These are phyloP conservation scores for Picea engelmannii DNA, from an alignment of 83 land plant genomes.

Conservation along the genomic window DNA sequence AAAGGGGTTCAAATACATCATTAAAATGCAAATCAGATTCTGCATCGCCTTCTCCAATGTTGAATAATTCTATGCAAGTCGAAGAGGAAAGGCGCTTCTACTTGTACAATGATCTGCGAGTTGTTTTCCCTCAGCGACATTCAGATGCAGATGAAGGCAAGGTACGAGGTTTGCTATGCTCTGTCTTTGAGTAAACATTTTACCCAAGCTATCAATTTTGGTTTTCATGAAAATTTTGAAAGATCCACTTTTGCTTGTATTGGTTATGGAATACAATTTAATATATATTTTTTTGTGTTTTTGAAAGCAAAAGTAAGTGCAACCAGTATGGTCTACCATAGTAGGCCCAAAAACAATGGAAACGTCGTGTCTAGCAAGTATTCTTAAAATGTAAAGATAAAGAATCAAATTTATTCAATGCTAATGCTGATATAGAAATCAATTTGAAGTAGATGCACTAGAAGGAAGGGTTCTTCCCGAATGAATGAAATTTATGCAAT, in stretches of 20 bases:
- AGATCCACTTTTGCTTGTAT: not conserved
- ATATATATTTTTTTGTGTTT: not conserved
- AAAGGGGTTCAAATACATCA: constrained; percentile 33
- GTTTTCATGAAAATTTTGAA: not conserved
- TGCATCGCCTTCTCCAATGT: constrained; percentile 19
- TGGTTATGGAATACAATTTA: not conserved
- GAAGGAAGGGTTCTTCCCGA: not conserved
- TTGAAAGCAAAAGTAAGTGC: not conserved
- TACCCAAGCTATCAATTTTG: not conserved
- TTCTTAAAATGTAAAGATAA: not conserved
- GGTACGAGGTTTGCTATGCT: constrained; percentile 47
- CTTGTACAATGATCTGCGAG: constrained; percentile 86
- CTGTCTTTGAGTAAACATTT: not conserved
- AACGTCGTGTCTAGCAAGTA: not conserved
- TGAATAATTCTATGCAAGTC: constrained; percentile 22
- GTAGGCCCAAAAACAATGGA: not conserved
- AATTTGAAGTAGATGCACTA: not conserved
- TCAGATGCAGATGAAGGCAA: constrained; percentile 98
- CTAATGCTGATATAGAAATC: not conserved
- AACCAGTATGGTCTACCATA: not conserved
- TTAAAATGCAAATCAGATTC: constrained; percentile 59
- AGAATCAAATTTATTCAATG: not conserved
- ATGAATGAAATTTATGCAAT: not conserved
- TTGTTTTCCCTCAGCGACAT: constrained; percentile 96
- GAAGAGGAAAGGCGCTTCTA: constrained; percentile 81